A percentile compares a stretch with the other conserved stretches of the same genome.
These are phyloP conservation scores for Microcos paniculata DNA, from an alignment of 345 rosid species.

Conservation along the genomic window DNA sequence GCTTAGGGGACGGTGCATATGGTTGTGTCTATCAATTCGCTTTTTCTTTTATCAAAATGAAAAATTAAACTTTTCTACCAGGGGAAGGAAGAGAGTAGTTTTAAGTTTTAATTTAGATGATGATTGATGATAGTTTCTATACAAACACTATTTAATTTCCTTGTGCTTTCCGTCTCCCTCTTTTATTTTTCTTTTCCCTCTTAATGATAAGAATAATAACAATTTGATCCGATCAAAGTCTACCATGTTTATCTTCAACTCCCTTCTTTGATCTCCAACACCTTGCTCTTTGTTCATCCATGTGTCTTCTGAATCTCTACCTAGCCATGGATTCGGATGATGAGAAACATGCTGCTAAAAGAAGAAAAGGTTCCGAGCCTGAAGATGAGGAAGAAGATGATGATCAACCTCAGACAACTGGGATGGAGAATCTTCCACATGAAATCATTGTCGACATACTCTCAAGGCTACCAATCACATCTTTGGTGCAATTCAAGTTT, in stretches of 20 bases:
- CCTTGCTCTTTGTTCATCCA: slow-evolving; percentile 15
- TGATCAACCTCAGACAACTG: slow-evolving; percentile 13
- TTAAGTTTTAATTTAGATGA: no score
- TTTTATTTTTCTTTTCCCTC: neutral
- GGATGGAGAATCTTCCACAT: slow-evolving; percentile 52
- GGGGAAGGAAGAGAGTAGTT: no score
- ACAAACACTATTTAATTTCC: slow-evolving; percentile 23
- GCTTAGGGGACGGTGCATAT: slow-evolving; percentile 11
- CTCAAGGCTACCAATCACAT: slow-evolving; percentile 57
- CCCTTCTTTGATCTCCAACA: neutral
- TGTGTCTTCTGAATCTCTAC: slow-evolving; percentile 10
- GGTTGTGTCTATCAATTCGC: neutral
- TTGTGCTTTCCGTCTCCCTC: slow-evolving; percentile 35
- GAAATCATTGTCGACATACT: slow-evolving; percentile 64
- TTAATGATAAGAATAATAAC: neutral
- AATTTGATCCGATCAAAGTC: slow-evolving; percentile 25
- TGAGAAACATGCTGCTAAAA: slow-evolving; percentile 19
- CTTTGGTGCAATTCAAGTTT: slow-evolving; percentile 50
- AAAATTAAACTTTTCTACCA: no score
- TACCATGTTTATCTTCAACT: slow-evolving; percentile 29
- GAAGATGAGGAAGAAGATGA: slow-evolving; percentile 20
- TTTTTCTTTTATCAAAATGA: no score
- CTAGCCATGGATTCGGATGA: slow-evolving; percentile 34
- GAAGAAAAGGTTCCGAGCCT: slow-evolving; percentile 24
- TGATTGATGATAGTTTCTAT: slow-evolving; percentile 43